Evolutionary conservation across 2,329 filamentous ascomycete genomes (phyloP).

Genomic region (Colletotrichum nymphaeae): DNA sequence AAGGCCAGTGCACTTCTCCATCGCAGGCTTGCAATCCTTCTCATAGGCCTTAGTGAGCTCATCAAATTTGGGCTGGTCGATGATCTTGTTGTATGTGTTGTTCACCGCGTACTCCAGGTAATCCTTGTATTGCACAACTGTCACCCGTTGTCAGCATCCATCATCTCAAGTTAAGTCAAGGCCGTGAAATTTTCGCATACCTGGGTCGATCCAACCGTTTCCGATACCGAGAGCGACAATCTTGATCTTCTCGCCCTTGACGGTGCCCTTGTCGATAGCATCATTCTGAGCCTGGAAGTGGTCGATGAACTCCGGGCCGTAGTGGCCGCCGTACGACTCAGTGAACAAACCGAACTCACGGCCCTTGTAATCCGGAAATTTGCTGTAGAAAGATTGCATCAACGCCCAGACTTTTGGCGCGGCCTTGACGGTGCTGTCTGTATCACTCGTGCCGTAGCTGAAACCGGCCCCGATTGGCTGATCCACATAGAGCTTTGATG

Average conservation of each 20-base stretch:
- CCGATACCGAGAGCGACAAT: constrained; percentile 66
- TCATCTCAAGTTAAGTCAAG: background rate
- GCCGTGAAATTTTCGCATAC: background rate
- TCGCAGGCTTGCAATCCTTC: constrained; percentile 39
- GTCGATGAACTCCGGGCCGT: constrained; percentile 65
- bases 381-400: constrained; percentile 70
- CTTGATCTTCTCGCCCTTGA: constrained; percentile 56
- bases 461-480: constrained; percentile 46
- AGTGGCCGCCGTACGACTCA: constrained; percentile 69
- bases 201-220: constrained; percentile 65
- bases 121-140: constrained; percentile 49
- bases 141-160: background rate
- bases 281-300: constrained; percentile 69
- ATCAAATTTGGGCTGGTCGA: constrained; percentile 35
- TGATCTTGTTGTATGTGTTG: constrained; percentile 50
- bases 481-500: constrained; percentile 36
- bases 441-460: constrained; percentile 40
- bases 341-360: constrained; percentile 67
- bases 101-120: constrained; percentile 58
- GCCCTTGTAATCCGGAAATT: constrained; percentile 72
- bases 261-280: constrained; percentile 55
- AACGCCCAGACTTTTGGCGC: constrained; percentile 66
- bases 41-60: constrained; percentile 34
- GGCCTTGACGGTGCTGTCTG: constrained; percentile 56
- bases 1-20: constrained; percentile 35